Evolutionary conservation across 805 yeast genomes (phyloP), one percentile per base, ranked within the genome.

Genomic region (Candida succiphila): DNA sequence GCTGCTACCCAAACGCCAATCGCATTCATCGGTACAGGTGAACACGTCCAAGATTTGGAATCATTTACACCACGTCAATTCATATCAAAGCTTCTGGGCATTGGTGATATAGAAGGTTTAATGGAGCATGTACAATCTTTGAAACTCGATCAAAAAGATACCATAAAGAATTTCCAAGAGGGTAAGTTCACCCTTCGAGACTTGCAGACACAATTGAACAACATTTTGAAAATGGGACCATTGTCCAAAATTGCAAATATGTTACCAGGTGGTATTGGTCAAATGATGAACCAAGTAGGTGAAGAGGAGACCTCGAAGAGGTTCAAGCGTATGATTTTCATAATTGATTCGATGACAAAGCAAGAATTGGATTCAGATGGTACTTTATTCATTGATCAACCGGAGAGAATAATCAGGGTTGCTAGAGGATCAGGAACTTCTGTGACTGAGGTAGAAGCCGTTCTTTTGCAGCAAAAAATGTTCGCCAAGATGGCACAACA

Each of bases 1-100:
- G 98, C 98, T 2, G 92, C 96, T 3, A 89, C 97, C 3, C 70
- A 83, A 35, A 92, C 97, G 0, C 98, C 98, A 7, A 81, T 89
- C 45, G 84, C 83, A 7, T 89, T 89, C 52, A 92, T 89, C 38
- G 98, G 98, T 72, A 89, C 97, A 3, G 98, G 98, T 53, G 98
- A 89, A 58, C 98, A 92, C 52, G 82, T 88, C 25, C 83, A 81
- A 36, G 97, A 89, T 54, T 70, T 89, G 39, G 98, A 92, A 58
- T 75, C 82, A 31, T 89, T 89, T 55, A 79, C 92, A 17, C 96
- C 97, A 18, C 72, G 77, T 42, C 78, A 87, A 37, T 89, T 92
- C 56, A 75, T 89, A 27, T 83, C 95, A n/a, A 87, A 87, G 57
- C 65, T 89, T 37, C 67, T 89, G 37, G 98, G 98, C 4, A 88